These are phyloP conservation scores for Bocquillonia castaneifolia DNA, from an alignment of 441 rosid genomes.

Conservation along the genomic window DNA sequence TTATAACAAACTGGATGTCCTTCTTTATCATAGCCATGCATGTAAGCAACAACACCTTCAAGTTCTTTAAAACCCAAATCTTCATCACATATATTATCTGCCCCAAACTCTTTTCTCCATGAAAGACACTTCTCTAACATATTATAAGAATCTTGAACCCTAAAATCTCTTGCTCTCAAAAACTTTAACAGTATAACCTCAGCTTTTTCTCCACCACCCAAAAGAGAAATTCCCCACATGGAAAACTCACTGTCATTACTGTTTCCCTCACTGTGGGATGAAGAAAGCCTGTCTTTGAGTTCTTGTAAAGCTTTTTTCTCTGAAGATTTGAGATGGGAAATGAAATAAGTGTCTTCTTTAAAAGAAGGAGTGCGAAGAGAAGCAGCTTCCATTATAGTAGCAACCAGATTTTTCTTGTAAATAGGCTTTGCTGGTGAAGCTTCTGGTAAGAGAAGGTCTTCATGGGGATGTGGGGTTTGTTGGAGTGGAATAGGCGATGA, in stretches of 20 bases:
- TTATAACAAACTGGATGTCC: slow-evolving; percentile 97
- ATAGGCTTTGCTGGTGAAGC: slow-evolving; percentile 38
- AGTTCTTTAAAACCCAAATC: slow-evolving; percentile 83
- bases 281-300: slow-evolving; percentile 52
- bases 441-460: slow-evolving; percentile 25
- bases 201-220: slow-evolving; percentile 54
- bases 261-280: background rate
- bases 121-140: slow-evolving; percentile 72
- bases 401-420: slow-evolving; percentile 60
- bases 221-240: slow-evolving; percentile 82
- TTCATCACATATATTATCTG: slow-evolving; percentile 61
- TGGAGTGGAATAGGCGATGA: slow-evolving; percentile 42
- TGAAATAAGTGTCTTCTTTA: slow-evolving; percentile 80
- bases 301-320: slow-evolving; percentile 75
- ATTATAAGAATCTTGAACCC: slow-evolving; percentile 50
- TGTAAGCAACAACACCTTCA: slow-evolving; percentile 74
- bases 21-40: slow-evolving; percentile 74
- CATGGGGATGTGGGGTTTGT: slow-evolving; percentile 25
- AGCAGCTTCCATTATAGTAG: slow-evolving; percentile 62
- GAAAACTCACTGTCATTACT: slow-evolving; percentile 24
- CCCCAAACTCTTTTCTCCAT: slow-evolving; percentile 75
- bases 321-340: slow-evolving; percentile 63
- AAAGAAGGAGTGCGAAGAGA: slow-evolving; percentile 60
- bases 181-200: slow-evolving; percentile 84
- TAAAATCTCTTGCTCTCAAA: slow-evolving; percentile 85